Evolutionary conservation across 2,329 filamentous ascomycete genomes (phyloP).

Genomic region (Emergomyces orientalis): DNA sequence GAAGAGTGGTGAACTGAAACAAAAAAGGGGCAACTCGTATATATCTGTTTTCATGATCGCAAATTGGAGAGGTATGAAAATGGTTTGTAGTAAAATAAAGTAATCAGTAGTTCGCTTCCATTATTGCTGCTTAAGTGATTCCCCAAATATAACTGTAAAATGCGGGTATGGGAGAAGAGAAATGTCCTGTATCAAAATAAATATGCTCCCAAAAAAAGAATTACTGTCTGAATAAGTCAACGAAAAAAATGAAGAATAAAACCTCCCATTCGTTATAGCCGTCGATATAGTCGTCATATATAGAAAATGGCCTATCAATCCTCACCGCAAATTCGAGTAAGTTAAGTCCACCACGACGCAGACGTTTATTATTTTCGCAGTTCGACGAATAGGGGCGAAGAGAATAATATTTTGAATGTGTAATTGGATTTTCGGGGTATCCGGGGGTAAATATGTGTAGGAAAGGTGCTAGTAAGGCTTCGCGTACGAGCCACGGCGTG

Average conservation of each 20-base stretch:
- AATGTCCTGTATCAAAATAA: background rate
- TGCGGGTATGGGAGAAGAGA: background rate
- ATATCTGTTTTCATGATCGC: background rate
- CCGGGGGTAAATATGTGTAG: background rate
- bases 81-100: background rate
- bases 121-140: background rate
- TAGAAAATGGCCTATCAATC: background rate
- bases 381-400: background rate
- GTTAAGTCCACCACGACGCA: background rate
- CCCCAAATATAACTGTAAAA: background rate
- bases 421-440: background rate
- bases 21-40: background rate
- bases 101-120: background rate
- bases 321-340: background rate
- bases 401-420: background rate
- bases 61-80: background rate
- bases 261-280: background rate
- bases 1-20: background rate
- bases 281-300: background rate
- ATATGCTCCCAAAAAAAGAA: background rate
- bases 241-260: background rate
- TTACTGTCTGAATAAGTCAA: background rate
- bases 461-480: constrained; percentile 3
- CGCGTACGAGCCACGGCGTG: constrained; percentile 4
- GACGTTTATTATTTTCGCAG: background rate